Evolutionary conservation across 352 stramenopile genomes (phyloP).

Genomic region (Globisporangium middletonii): DNA sequence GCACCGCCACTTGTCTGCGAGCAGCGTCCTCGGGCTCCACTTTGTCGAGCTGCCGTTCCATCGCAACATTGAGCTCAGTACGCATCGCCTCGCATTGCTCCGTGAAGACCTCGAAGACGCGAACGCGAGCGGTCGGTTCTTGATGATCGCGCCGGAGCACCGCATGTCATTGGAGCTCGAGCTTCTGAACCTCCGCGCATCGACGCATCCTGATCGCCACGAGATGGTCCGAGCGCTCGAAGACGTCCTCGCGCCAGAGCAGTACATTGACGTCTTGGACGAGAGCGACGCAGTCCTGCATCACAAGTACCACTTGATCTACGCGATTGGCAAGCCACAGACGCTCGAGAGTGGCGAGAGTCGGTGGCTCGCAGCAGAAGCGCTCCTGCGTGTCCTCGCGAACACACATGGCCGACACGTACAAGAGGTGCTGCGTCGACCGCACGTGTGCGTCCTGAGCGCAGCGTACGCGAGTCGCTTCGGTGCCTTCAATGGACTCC

Average conservation of each 20-base stretch:
- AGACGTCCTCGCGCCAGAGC: slow-evolving; percentile 16
- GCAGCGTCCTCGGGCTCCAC: slow-evolving; percentile 22
- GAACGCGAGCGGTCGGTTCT: slow-evolving; percentile 30
- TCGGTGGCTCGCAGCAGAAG: slow-evolving; percentile 55
- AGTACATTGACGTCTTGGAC: slow-evolving; percentile 73
- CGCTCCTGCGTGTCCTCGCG: slow-evolving; percentile 24
- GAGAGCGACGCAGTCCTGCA: slow-evolving; percentile 85
- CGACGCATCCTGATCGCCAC: neutral
- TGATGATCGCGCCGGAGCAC: slow-evolving; percentile 84
- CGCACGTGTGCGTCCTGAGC: slow-evolving; percentile 26
- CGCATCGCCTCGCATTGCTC: slow-evolving; percentile 21
- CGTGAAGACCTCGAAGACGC: slow-evolving; percentile 29
- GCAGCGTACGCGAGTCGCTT: slow-evolving; percentile 29
- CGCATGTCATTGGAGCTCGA: slow-evolving; percentile 88
- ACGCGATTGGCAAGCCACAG: slow-evolving; percentile 55
- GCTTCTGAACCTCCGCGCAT: slow-evolving; percentile 29
- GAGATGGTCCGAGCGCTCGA: slow-evolving; percentile 7
- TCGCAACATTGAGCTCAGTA: slow-evolving; percentile 36
- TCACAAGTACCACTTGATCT: slow-evolving; percentile 86
- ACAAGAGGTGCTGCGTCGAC: no score
- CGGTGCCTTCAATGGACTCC: slow-evolving; percentile 38
- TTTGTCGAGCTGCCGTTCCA: slow-evolving; percentile 73
- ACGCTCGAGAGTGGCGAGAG: slow-evolving; percentile 39
- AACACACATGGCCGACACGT: neutral
- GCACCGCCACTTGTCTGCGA: slow-evolving; percentile 45